These are phyloP conservation scores for Fusarium sp. DNA, from an alignment of 2,329 filamentous ascomycete genomes.

Conservation along the genomic window DNA sequence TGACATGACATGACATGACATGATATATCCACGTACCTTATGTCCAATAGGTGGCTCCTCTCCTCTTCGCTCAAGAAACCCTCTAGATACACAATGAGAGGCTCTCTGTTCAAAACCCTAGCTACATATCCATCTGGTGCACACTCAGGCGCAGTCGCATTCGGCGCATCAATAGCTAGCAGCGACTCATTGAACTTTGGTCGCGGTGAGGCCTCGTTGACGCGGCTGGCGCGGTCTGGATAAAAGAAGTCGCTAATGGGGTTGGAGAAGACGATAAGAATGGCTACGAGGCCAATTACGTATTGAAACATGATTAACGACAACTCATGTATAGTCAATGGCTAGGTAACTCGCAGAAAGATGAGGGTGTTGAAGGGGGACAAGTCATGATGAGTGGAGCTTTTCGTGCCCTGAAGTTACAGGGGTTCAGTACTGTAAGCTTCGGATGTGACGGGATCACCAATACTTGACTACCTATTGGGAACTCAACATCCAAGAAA, in stretches of 20 bases:
- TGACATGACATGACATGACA: not conserved
- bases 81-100: constrained; percentile 69
- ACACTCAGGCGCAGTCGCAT: constrained; percentile 57
- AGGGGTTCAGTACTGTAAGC: constrained; percentile 8
- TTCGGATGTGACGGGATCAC: constrained; percentile 29
- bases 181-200: constrained; percentile 66
- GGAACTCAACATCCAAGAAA: not conserved
- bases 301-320: constrained; percentile 61
- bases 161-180: constrained; percentile 62
- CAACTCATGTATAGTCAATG: not conserved
- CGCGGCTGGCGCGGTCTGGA: constrained; percentile 34
- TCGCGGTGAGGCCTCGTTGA: constrained; percentile 53
- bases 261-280: constrained; percentile 61
- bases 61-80: constrained; percentile 64
- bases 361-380: not conserved
- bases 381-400: constrained; percentile 32
- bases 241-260: constrained; percentile 59
- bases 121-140: constrained; percentile 60
- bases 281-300: constrained; percentile 58
- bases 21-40: constrained; percentile 58
- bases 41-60: constrained; percentile 63
- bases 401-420: constrained; percentile 6
- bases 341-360: not conserved
- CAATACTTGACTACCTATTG: not conserved
- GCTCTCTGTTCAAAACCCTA: constrained; percentile 64